Evolutionary conservation across 352 stramenopile species (phyloP).

Genomic region (Globisporangium megalacanthum): DNA sequence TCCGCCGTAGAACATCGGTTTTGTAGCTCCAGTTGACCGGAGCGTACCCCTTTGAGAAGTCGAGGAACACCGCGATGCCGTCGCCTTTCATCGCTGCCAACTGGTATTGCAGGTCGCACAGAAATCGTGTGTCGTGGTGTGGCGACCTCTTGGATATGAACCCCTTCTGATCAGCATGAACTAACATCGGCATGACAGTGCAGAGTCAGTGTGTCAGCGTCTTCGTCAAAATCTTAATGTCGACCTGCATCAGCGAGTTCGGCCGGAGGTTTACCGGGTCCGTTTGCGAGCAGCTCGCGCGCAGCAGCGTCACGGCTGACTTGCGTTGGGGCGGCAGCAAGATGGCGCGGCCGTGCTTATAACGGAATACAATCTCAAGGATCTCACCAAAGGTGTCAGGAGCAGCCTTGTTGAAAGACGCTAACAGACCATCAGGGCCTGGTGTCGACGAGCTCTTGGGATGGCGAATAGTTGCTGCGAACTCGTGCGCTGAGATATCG

Average conservation of each 20-base stretch:
- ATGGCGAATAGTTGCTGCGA: slow-evolving; percentile 2
- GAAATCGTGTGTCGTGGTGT: slow-evolving; percentile 7
- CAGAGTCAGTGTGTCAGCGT: slow-evolving; percentile 7
- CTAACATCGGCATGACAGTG: too few relatives aligned
- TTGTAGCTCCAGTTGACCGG: slow-evolving; percentile 19
- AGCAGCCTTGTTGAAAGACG: slow-evolving; percentile 19
- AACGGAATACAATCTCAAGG: slow-evolving; percentile 16
- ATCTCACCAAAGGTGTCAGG: slow-evolving; percentile 17
- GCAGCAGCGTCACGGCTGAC: slow-evolving; percentile 13
- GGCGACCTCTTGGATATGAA: too few relatives aligned
- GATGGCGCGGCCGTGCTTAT: slow-evolving; percentile 12
- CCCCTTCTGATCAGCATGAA: too few relatives aligned
- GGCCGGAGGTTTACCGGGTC: slow-evolving; percentile 18
- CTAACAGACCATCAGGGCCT: slow-evolving; percentile 14
- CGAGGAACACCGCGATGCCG: slow-evolving; percentile 15
- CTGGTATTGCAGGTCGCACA: slow-evolving; percentile 16
- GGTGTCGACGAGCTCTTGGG: background rate
- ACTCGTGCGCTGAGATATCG: background rate
- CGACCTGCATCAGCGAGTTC: slow-evolving; percentile 23
- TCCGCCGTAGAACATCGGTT: slow-evolving; percentile 9
- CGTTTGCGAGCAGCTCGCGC: slow-evolving; percentile 12
- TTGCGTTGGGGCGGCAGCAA: slow-evolving; percentile 17
- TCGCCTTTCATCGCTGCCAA: slow-evolving; percentile 4
- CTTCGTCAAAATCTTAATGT: slow-evolving; percentile 18
- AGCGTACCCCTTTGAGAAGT: slow-evolving; percentile 24